phyloP scores from a whole-genome alignment of 768 basidiomycete genomes.

The Lactarius hatsudake region DNA sequence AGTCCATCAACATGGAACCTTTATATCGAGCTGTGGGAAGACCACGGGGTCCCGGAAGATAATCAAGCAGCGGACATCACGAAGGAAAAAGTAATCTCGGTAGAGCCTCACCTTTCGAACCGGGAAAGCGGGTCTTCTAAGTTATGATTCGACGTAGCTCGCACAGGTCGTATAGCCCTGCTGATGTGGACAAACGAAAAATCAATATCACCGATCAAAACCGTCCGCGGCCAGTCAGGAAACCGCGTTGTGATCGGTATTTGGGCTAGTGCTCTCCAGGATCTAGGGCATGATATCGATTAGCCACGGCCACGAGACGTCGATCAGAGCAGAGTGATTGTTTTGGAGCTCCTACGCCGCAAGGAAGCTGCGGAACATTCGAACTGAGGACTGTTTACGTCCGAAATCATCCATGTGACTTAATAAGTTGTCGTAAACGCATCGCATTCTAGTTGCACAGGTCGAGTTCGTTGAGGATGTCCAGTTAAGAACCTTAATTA shows the following conservation, averaged over 20 bases:
- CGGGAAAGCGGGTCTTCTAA: too few species aligned
- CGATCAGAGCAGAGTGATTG: not conserved
- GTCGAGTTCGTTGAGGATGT: not conserved
- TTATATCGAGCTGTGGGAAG: not conserved
- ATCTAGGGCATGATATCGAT: not conserved
- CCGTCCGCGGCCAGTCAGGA: not conserved
- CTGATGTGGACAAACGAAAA: not conserved
- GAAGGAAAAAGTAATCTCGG: not conserved
- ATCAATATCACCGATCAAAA: slow-evolving; percentile 18
- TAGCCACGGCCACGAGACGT: not conserved
- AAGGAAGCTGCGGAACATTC: not conserved
- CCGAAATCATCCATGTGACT: not conserved
- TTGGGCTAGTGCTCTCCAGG: not conserved
- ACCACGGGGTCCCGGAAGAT: not conserved
- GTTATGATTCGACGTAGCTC: too few species aligned
- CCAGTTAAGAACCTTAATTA: not conserved
- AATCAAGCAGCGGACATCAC: not conserved
- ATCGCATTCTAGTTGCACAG: not conserved
- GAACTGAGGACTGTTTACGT: not conserved
- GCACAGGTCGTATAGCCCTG: slow-evolving; percentile 3
- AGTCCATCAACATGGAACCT: not conserved
- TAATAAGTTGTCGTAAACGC: not conserved
- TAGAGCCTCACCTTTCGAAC: too few species aligned
- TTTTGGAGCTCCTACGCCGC: not conserved
- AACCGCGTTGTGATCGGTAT: not conserved